Base-by-base conservation (phyloP, 2,329 filamentous ascomycete species). In the Knufia petricola region DNA sequence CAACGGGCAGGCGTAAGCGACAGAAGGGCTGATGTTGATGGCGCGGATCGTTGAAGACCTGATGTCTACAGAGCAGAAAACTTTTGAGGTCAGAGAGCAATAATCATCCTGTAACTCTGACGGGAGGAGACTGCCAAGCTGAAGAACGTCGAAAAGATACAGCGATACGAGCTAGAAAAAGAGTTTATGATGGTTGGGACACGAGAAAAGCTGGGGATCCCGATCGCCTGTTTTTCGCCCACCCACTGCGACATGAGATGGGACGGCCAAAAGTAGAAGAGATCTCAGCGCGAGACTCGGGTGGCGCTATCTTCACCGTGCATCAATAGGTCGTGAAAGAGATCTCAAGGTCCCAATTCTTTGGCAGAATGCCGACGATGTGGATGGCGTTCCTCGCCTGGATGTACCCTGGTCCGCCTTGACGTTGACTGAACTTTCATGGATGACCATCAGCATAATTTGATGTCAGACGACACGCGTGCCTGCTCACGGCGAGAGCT, bases 51-150 rank as follows among this genome's bases (percentile, higher is more conserved):
- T 36, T n/a, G 32, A 13, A 17, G 15, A 36, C 7, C 10, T 17
- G 32, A 36, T 17, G 9, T 36, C 6, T 8, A 13, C 32, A n/a
- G 10, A 36, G 15, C 15, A n/a, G 13, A 7, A n/a, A 17, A 4
- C 32, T 8, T 36, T 8, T 36, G 32, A 17, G 15, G 13, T 36
- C 32, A 36, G 32, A 36, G 13, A 28, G 26, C 26, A 28, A 37
- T n/a, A 7, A n/a, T 4, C 34, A 37, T 17, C 3, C 21, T 9
- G 21, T 20, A 21, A 39, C 8, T 46, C 23, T 21, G 15, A 24
- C 21, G 21, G 28, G 42, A 34, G 28, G 42, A 10, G 30, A 47
- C 21, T 15, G 44, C 44, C 44, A 39, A 47, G 44, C 26, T 44
- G 6, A n/a, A 43, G 12, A 15, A 44, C 34, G 32, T 31, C 7